Percentiles rank a stretch among this genome's conserved stretches.
phyloP scores from a whole-genome alignment of 208 protist genomes.

The Wallacemonas sp. region DNA sequence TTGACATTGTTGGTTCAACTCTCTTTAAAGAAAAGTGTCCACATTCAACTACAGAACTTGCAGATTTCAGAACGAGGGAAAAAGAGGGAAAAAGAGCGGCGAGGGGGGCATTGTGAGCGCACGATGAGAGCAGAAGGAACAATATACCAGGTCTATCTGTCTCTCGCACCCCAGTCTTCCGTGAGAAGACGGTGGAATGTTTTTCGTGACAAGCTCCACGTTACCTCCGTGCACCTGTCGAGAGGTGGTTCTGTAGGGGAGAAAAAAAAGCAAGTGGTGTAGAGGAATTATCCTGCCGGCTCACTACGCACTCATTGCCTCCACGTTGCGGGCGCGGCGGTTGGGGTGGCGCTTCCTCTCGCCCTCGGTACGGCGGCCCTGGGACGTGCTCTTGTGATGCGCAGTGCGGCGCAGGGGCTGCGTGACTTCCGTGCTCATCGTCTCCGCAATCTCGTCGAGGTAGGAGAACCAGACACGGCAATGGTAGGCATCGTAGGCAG shows the following conservation, averaged over 20 bases:
- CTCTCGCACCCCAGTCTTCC: not conserved
- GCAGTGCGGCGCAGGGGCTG: slow-evolving; percentile 28
- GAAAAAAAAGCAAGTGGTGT: slow-evolving; percentile 17
- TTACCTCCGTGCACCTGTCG: not conserved
- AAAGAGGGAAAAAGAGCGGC: slow-evolving; percentile 4
- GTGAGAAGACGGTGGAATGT: not conserved
- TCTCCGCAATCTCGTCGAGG: slow-evolving; percentile 75
- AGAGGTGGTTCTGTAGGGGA: not conserved
- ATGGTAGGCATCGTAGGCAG: slow-evolving; percentile 68
- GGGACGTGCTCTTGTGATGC: slow-evolving; percentile 11
- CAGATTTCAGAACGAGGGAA: slow-evolving; percentile 6
- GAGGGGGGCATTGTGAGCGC: not conserved
- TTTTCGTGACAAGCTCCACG: not conserved
- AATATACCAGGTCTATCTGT: not conserved
- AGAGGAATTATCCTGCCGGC: no score
- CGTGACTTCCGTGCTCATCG: slow-evolving; percentile 55
- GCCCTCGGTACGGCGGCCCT: not conserved
- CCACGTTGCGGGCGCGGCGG: not conserved
- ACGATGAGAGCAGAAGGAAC: not conserved
- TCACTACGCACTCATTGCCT: not conserved
- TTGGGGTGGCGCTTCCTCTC: slow-evolving; percentile 9
- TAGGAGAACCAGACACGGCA: slow-evolving; percentile 86
- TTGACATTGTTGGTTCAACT: no score
- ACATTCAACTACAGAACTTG: not conserved
- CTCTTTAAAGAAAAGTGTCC: no score